Evolutionary conservation across 352 stramenopile species (phyloP), one percentile per base, ranked within the genome.

Genomic region (Globisporangium paroecandrum): DNA sequence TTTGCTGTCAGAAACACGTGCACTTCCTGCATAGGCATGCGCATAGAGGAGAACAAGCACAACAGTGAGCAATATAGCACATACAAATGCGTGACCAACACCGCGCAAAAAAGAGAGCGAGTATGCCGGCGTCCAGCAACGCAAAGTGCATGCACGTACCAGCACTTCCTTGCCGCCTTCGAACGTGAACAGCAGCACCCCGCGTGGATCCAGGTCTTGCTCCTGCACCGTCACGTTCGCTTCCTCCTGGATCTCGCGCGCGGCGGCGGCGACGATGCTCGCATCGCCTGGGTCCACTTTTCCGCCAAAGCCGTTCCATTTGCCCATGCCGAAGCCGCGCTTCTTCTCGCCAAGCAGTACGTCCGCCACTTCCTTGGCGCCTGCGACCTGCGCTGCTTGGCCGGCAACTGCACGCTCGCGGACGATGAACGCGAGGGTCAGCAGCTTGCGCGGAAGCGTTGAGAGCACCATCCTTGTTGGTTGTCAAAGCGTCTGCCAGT

Each of bases 241-340:
- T 49, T 97, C 90, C 67, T 92, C 84, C n/a, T 74, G 38, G 47
- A 92, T 71, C 68, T 92, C 84, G 25, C 84, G 79, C 49, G 75
- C 84, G 1, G 84, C 75, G 0, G 82, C 84, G 6, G 80, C 80
- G 53, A 70, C 77, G 58, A 92, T 72, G 41, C 76, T 88, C 13
- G 72, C 73, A 66, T 98, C 91, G 22, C 73, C 73, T 5, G 68
- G 7, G 62, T 97, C 89, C 22, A 98, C 82, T 72, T 98, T 98
- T 6, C 91, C 91, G 5, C 91, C 91, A 68, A 97, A 97, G 34
- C 91, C 89, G 66, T 97, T 97, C 88, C 88, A 97, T 68, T 97
- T 97, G 62, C 89, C 90, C 54, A 75, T 38, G 18, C 91, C 91
- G 61, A 97, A 96, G 41, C 91, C 91, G 43, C 90, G 83, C 70